Evolutionary conservation across 805 yeast species (phyloP).

Genomic region (Pichia scutulata): DNA sequence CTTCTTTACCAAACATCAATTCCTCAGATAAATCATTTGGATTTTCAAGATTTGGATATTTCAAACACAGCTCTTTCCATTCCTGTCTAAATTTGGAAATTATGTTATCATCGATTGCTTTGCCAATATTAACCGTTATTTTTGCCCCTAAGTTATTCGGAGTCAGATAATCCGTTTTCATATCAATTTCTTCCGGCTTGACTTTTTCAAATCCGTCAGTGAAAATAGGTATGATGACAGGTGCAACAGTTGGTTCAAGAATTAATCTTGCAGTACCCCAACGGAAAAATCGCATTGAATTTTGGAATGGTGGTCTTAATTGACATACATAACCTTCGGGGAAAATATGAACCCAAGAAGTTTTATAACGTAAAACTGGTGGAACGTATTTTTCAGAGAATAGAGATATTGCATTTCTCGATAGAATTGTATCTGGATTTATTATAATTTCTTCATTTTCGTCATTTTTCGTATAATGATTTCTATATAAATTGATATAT

Average conservation of each 20-base stretch:
- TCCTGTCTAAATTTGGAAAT: slow-evolving; percentile 55
- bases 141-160: slow-evolving; percentile 63
- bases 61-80: slow-evolving; percentile 60
- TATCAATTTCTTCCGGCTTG: slow-evolving; percentile 65
- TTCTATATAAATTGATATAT: background rate
- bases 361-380: slow-evolving; percentile 54
- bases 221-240: slow-evolving; percentile 82
- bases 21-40: slow-evolving; percentile 56
- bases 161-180: slow-evolving; percentile 33
- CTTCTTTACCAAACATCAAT: slow-evolving; percentile 56
- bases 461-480: background rate
- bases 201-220: slow-evolving; percentile 80
- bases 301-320: slow-evolving; percentile 63
- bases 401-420: slow-evolving; percentile 12
- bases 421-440: background rate
- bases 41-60: slow-evolving; percentile 41
- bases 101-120: slow-evolving; percentile 51
- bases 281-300: slow-evolving; percentile 89
- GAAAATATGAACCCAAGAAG: slow-evolving; percentile 89
- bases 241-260: slow-evolving; percentile 74
- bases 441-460: background rate
- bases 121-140: slow-evolving; percentile 64
- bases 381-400: slow-evolving; percentile 33
- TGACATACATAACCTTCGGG: slow-evolving; percentile 96
- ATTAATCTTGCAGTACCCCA: slow-evolving; percentile 91